phyloP scores from a whole-genome alignment of 179 eudicot species.

The Pouteria campechiana region DNA sequence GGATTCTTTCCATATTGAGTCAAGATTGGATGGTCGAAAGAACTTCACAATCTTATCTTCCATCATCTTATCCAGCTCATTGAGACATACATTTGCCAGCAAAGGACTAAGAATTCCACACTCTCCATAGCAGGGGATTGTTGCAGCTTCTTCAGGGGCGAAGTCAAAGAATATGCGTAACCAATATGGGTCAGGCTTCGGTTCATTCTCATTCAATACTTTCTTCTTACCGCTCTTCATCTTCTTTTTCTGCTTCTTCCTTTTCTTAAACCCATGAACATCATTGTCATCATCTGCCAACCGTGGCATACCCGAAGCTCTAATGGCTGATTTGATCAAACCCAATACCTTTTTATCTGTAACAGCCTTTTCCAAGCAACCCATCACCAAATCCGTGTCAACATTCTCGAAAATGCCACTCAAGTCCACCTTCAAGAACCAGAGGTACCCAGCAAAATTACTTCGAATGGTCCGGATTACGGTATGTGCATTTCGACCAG shows the following conservation, averaged over 20 bases:
- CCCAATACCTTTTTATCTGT: conserved; percentile 63
- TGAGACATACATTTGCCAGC: conserved; percentile 62
- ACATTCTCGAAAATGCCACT: conserved; percentile 35
- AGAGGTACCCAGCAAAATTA: conserved; percentile 75
- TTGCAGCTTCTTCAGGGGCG: conserved; percentile 76
- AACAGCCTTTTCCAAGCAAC: conserved; percentile 44
- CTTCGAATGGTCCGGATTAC: conserved; percentile 82
- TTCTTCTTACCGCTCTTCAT: conserved; percentile 29
- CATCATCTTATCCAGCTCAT: conserved; percentile 67
- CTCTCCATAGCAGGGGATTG: conserved; percentile 62
- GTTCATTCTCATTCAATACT: conserved; percentile 59
- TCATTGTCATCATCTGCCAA: conserved; percentile 7
- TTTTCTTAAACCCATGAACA: conserved; percentile 9
- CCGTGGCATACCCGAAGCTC: conserved; percentile 2
- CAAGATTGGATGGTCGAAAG: conserved; percentile 34
- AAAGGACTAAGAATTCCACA: conserved; percentile 91
- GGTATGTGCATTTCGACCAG: conserved; percentile 74
- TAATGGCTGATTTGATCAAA: conserved; percentile 40
- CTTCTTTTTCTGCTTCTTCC: conserved; percentile 30
- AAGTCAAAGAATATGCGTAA: conserved; percentile 59
- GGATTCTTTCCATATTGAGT: conserved; percentile 52
- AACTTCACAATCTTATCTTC: conserved; percentile 55
- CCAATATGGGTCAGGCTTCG: conserved; percentile 96
- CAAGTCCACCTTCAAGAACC: conserved; percentile 77
- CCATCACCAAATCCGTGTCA: conserved; percentile 36